These are phyloP conservation scores for Adansonia madagascariensis DNA, from an alignment of 441 rosid genomes.

Conservation along the genomic window DNA sequence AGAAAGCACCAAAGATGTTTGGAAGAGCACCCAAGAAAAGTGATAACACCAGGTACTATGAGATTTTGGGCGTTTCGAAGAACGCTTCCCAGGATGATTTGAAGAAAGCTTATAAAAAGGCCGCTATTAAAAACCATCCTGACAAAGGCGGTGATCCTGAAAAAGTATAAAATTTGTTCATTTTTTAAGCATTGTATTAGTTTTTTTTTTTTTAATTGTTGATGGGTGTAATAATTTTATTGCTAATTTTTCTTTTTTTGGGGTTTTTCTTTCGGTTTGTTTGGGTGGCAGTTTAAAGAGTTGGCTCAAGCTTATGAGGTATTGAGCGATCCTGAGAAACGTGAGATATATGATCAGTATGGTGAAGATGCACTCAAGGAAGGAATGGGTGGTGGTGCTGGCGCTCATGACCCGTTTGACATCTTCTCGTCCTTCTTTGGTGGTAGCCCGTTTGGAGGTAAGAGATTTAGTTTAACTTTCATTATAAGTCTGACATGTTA, in stretches of 20 bases:
- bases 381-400: too few species aligned
- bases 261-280: background rate
- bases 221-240: background rate
- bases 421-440: too few species aligned
- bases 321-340: too few species aligned
- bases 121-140: slow-evolving; percentile 90
- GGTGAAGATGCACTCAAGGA: too few species aligned
- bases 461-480: background rate
- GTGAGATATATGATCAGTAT: too few species aligned
- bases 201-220: background rate
- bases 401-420: too few species aligned
- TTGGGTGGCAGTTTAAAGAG: background rate
- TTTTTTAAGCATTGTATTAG: background rate
- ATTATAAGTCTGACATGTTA: background rate
- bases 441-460: too few species aligned
- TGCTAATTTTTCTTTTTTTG: background rate
- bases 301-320: too few species aligned
- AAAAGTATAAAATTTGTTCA: slow-evolving; percentile 42
- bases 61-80: slow-evolving; percentile 70
- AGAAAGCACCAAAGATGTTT: slow-evolving; percentile 47
- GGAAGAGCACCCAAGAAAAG: slow-evolving; percentile 37
- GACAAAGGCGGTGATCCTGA: slow-evolving; percentile 92
- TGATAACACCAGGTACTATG: slow-evolving; percentile 65
- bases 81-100: slow-evolving; percentile 68
- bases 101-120: slow-evolving; percentile 76